Evolutionary conservation across 345 rosid species (phyloP).

Genomic region (Moricandia moricandioides): DNA sequence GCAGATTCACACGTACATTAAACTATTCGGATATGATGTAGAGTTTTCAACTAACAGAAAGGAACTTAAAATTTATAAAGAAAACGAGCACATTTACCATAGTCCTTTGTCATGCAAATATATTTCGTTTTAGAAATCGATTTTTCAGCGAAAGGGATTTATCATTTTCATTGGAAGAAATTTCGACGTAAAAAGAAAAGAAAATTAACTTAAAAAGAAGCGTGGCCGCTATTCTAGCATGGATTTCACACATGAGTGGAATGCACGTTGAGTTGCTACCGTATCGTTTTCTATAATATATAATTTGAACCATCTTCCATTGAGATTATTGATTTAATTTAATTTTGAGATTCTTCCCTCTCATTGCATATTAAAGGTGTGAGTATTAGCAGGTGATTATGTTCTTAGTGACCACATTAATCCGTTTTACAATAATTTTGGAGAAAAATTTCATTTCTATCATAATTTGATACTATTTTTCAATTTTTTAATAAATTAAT

Average conservation of each 20-base stretch:
- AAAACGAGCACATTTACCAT: constrained; percentile 16
- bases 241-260: constrained; percentile 20
- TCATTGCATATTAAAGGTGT: not conserved
- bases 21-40: constrained; percentile 23
- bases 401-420: not conserved
- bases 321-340: not conserved
- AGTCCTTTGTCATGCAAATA: not conserved
- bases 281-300: not conserved
- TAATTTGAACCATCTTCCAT: not conserved
- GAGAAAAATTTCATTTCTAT: too few species aligned
- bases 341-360: not conserved
- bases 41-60: constrained; percentile 34
- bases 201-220: constrained; percentile 1
- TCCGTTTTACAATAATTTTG: too few species aligned
- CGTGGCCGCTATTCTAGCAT: constrained; percentile 18
- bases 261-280: constrained; percentile 26
- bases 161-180: constrained; percentile 1
- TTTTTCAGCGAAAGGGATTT: not conserved
- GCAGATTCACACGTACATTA: constrained; percentile 1
- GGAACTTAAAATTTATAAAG: constrained; percentile 1
- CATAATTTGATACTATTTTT: too few species aligned
- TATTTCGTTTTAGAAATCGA: not conserved
- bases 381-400: not conserved
- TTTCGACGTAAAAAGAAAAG: not conserved
- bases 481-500: too few species aligned